Percentiles rank a stretch among this genome's conserved stretches.
Conservation (phyloP, 495 filamentous ascomycete genomes). For the Xylaria acuta region DNA sequence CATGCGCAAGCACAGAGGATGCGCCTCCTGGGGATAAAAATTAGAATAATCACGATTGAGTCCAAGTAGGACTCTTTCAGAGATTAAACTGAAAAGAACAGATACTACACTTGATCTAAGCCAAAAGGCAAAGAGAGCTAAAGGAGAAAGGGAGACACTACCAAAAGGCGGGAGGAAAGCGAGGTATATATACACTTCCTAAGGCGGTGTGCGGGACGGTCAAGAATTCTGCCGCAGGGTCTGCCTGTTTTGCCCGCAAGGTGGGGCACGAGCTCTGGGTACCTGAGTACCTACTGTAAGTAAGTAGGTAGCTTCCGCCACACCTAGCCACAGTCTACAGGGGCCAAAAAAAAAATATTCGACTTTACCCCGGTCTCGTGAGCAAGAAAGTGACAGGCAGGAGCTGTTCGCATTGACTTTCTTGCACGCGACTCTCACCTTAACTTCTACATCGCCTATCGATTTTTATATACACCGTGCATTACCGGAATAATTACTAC, state of each 20-base stretch:
- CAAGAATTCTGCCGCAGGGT: conserved; percentile 19
- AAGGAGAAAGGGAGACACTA: conserved; percentile 35
- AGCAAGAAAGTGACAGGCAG: conserved; percentile 9
- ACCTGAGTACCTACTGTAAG: background rate
- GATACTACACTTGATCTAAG: conserved; percentile 95
- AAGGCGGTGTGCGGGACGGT: conserved; percentile 33
- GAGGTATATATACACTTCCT: conserved; percentile 13
- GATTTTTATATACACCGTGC: conserved; percentile 9
- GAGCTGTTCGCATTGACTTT: conserved; percentile 8
- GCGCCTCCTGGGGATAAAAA: conserved; percentile 61
- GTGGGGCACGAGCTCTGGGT: background rate
- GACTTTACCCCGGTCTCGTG: background rate
- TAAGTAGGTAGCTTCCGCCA: conserved; percentile 2
- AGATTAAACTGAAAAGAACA: conserved; percentile 93
- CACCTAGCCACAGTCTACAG: conserved; percentile 17
- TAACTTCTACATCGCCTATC: background rate
- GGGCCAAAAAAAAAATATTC: conserved; percentile 29
- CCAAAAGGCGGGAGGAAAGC: conserved; percentile 28
- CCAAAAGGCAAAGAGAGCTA: conserved; percentile 56
- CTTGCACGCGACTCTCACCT: conserved; percentile 26
- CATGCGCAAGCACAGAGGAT: conserved; percentile 81
- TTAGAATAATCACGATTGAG: conserved; percentile 74
- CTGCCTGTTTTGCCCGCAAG: conserved; percentile 14
- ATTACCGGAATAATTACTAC: conserved; percentile 27
- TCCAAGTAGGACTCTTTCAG: conserved; percentile 60